phyloP scores from a whole-genome alignment of 331 rosid species.

The Malus hybrid region DNA sequence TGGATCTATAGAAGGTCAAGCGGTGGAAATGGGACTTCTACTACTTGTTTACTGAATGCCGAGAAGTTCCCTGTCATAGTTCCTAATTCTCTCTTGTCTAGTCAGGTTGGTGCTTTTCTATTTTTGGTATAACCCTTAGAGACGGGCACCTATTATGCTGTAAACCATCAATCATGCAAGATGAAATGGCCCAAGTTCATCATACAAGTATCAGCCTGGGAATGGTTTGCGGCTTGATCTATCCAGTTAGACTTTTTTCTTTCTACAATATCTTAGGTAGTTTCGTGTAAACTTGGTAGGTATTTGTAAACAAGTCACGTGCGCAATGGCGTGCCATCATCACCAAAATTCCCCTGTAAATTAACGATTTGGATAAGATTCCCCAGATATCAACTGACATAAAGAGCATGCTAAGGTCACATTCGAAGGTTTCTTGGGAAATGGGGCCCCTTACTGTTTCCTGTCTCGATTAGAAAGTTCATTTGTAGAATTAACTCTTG shows the following conservation, averaged over 20 bases:
- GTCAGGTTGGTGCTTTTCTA: slow-evolving; percentile 46
- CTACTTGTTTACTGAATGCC: slow-evolving; percentile 69
- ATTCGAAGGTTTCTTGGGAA: slow-evolving; percentile 71
- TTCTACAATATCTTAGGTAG: neutral
- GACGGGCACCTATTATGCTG: neutral
- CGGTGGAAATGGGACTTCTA: slow-evolving; percentile 85
- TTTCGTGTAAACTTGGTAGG: slow-evolving; percentile 35
- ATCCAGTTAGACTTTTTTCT: neutral
- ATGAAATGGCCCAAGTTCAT: neutral
- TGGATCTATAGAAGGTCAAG: slow-evolving; percentile 88
- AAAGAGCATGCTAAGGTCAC: slow-evolving; percentile 54
- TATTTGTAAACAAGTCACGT: slow-evolving; percentile 79
- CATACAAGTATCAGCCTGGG: neutral
- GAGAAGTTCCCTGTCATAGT: slow-evolving; percentile 87
- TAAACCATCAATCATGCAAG: neutral
- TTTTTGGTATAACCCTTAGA: neutral
- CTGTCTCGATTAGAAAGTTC: slow-evolving; percentile 62
- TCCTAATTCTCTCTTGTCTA: slow-evolving; percentile 80
- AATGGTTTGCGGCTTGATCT: neutral
- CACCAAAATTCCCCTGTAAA: slow-evolving; percentile 56
- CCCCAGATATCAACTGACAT: slow-evolving; percentile 55
- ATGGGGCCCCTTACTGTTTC: slow-evolving; percentile 72
- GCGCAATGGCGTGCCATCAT: slow-evolving; percentile 62
- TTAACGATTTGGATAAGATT: slow-evolving; percentile 53
- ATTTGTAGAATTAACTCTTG: slow-evolving; percentile 69